A percentile compares a stretch with the other conserved stretches of the same genome.
These are phyloP conservation scores for Akebia trifoliata DNA, from an alignment of 164 flowering plant species.

Conservation along the genomic window DNA sequence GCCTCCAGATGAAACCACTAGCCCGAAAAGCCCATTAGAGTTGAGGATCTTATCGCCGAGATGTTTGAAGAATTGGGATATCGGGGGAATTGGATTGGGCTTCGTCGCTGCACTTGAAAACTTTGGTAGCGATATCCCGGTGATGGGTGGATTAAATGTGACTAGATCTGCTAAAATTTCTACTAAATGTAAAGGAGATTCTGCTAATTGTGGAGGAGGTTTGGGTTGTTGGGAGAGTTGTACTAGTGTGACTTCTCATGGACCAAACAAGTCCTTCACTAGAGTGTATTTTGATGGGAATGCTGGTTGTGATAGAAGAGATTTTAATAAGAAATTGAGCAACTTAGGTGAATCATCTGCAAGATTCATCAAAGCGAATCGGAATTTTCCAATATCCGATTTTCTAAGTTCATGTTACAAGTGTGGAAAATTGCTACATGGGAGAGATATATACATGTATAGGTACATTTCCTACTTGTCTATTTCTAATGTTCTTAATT, in stretches of 20 bases:
- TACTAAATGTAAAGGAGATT: not conserved
- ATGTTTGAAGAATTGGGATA: constrained; percentile 17
- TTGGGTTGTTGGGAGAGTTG: constrained; percentile 2
- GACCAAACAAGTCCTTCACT: not conserved
- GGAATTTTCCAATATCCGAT: constrained; percentile 27
- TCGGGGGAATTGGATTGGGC: constrained; percentile 23
- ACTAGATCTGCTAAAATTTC: constrained; percentile 14
- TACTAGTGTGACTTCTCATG: not conserved
- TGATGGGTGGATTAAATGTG: constrained; percentile 22
- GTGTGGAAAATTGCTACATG: constrained; percentile 56
- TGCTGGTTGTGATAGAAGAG: too few relatives aligned
- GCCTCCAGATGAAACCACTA: constrained; percentile 3
- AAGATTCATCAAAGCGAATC: too few relatives aligned
- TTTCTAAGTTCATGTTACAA: constrained; percentile 48
- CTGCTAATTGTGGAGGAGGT: constrained; percentile 15
- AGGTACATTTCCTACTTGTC: constrained; percentile 28
- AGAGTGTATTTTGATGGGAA: too few relatives aligned
- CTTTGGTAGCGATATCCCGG: constrained; percentile 7
- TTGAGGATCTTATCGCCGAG: constrained; percentile 16
- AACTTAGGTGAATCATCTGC: too few relatives aligned
- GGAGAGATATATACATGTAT: constrained; percentile 70
- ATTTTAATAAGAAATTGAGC: too few relatives aligned
- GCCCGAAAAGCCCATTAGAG: constrained; percentile 21
- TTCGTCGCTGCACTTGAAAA: constrained; percentile 33
- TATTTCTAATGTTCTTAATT: too few relatives aligned